Evolutionary conservation across 2,329 filamentous ascomycete species (phyloP).

Genomic region (Elsinoe fawcettii): DNA sequence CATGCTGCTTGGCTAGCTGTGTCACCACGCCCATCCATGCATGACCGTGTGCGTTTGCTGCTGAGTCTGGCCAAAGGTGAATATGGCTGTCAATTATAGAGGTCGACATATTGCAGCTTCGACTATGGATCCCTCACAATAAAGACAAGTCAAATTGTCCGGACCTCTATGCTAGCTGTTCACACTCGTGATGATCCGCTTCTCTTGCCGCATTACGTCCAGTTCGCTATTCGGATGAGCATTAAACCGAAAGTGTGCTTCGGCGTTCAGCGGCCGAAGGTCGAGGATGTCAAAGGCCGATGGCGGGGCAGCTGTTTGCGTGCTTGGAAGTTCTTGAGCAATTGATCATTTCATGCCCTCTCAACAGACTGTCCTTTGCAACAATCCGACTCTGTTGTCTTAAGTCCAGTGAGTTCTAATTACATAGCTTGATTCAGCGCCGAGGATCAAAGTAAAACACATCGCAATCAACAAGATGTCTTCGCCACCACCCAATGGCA

Average conservation of each 20-base stretch:
- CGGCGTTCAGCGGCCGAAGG: background rate
- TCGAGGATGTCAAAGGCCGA: background rate
- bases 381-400: no score
- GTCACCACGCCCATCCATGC: constrained; percentile 58
- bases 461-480: constrained; percentile 16
- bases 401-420: background rate
- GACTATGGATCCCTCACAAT: background rate
- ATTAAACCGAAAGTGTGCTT: background rate
- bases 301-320: constrained; percentile 6
- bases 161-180: background rate
- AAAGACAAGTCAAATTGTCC: no score
- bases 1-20: constrained; percentile 57
- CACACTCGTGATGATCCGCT: background rate
- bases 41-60: constrained; percentile 52
- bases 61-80: constrained; percentile 70
- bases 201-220: background rate
- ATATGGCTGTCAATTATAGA: constrained; percentile 80
- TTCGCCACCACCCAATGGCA: constrained; percentile 43
- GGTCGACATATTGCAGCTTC: background rate
- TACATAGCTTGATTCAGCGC: no score
- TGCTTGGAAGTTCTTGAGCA: background rate
- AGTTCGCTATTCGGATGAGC: background rate
- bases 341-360: background rate
- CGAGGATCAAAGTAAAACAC: no score
- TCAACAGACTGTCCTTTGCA: no score